Evolutionary conservation across 148 eudicot species (phyloP), one percentile per base, ranked within the genome.

Genomic region (Polygonum maritimum): DNA sequence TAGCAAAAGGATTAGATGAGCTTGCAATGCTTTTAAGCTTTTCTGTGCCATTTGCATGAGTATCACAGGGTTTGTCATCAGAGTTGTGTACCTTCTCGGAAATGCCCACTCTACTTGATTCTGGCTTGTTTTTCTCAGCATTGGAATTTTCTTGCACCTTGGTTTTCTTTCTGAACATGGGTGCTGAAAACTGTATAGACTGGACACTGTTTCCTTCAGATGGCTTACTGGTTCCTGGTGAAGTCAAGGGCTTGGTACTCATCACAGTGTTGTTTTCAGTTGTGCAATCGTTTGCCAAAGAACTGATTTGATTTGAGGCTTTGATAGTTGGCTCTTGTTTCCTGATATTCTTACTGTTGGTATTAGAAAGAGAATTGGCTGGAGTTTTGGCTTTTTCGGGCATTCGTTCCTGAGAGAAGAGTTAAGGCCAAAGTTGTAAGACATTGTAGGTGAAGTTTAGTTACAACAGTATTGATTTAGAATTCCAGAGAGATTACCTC

Each of bases 1-100:
- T 83, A 4, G 78, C 85, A 74, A 76, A 95, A 65, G 94, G 96
- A 76, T 90, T 95, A 18, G 92, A 80, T 47, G 92, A 82, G n/a
- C 88, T 80, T 67, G 76, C 48, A 58, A 55, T 72, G 71, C 62
- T 74, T 45, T 79, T 78, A 78, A 26, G 74, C 69, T 78, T 86
- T 78, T 26, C 77, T 75, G 67, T 76, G 76, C 62, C 52, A 19
- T 72, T 85, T 74, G 65, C 76, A 60, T 45, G 55, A 76, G 67
- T 79, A 35, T 21, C 74, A 69, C 13, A 82, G 75, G 77, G 8
- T 63, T 63, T 63, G 69, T 63, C 69, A 31, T 31, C 40, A 63
- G 38, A 63, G 2, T 0, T 57, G 12, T 57, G 63, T 22, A 12
- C 5, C 16, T 60, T 60, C 6, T 10, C 36, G 12, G 73, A 19